Conservation (phyloP, 495 filamentous ascomycete species). For the Penicillium coffeae region DNA sequence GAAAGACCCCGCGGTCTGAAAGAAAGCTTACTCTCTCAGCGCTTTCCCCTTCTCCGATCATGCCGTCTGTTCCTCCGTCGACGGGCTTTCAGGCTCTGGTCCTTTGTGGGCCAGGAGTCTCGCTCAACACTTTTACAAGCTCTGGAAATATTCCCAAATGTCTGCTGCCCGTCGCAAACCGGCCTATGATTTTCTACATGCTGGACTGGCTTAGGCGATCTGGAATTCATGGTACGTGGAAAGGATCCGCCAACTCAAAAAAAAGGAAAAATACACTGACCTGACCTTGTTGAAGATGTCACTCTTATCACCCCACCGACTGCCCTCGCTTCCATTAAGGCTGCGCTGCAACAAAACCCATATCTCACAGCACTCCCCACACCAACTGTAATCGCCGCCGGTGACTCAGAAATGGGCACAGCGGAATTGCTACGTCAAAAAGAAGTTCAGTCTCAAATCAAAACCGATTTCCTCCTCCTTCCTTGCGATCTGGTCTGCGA, state of each 20-base stretch:
- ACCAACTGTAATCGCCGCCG: conserved; percentile 70
- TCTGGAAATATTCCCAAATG: conserved; percentile 76
- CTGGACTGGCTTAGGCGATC: conserved; percentile 86
- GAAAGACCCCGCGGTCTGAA: not conserved
- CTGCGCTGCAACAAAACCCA: conserved; percentile 80
- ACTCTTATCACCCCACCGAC: conserved; percentile 78
- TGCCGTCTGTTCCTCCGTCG: conserved; percentile 58
- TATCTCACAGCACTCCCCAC: conserved; percentile 78
- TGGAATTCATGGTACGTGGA: conserved; percentile 70
- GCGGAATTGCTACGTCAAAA: conserved; percentile 83
- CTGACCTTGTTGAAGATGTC: conserved; percentile 54
- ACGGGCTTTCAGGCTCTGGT: conserved; percentile 91
- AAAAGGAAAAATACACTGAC: too few relatives aligned
- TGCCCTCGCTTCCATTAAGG: conserved; percentile 63
- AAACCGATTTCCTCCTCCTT: conserved; percentile 80
- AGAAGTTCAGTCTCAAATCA: conserved; percentile 66
- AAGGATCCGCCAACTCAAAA: too few relatives aligned
- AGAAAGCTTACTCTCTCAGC: not conserved
- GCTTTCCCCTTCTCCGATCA: not conserved
- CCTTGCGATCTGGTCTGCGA: conserved; percentile 95
- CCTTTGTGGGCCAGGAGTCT: conserved; percentile 77
- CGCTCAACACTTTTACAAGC: conserved; percentile 87
- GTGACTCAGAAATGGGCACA: conserved; percentile 72
- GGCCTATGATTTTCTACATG: conserved; percentile 94
- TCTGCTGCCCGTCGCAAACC: conserved; percentile 85